These are phyloP conservation scores for Rhizoctonia solani DNA, from an alignment of 1,284 basidiomycete species.

Conservation along the genomic window DNA sequence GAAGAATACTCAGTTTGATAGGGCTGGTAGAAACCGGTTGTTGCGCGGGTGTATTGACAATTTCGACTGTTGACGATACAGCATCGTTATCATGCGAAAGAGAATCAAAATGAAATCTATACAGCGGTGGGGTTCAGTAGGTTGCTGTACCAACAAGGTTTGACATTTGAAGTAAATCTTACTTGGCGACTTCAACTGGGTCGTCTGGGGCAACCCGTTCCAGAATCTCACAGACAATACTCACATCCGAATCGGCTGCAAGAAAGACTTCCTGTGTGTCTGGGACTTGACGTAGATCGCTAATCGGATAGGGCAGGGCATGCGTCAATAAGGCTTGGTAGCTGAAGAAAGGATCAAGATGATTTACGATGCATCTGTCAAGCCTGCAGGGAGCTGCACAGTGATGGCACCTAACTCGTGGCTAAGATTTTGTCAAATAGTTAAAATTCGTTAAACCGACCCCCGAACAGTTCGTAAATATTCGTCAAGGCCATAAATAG, in stretches of 20 bases:
- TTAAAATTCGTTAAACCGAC: slow-evolving; percentile 16
- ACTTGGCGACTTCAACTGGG: slow-evolving; percentile 70
- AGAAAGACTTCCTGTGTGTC: slow-evolving; percentile 96
- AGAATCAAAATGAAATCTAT: slow-evolving; percentile 88
- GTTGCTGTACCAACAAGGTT: background rate
- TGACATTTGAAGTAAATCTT: slow-evolving; percentile 41
- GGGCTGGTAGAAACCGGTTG: slow-evolving; percentile 56
- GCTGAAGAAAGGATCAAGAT: background rate
- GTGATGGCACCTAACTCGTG: slow-evolving; percentile 72
- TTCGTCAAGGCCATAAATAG: slow-evolving; percentile 9
- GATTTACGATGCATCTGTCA: slow-evolving; percentile 87
- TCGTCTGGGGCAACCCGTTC: slow-evolving; percentile 67
- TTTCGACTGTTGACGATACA: slow-evolving; percentile 52
- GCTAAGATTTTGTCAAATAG: background rate
- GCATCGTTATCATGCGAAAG: slow-evolving; percentile 93
- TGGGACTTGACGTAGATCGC: slow-evolving; percentile 90
- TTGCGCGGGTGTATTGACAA: slow-evolving; percentile 45
- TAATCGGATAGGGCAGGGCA: slow-evolving; percentile 47
- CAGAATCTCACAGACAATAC: slow-evolving; percentile 86
- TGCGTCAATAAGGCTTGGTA: slow-evolving; percentile 3
- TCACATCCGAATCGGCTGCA: slow-evolving; percentile 67
- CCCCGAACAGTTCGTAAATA: slow-evolving; percentile 37
- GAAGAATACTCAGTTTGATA: slow-evolving; percentile 53
- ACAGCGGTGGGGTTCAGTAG: background rate
- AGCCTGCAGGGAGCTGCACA: slow-evolving; percentile 58